Evolutionary conservation across 1,139 yeast genomes (phyloP).

Genomic region (Candida buenavistaensis): DNA sequence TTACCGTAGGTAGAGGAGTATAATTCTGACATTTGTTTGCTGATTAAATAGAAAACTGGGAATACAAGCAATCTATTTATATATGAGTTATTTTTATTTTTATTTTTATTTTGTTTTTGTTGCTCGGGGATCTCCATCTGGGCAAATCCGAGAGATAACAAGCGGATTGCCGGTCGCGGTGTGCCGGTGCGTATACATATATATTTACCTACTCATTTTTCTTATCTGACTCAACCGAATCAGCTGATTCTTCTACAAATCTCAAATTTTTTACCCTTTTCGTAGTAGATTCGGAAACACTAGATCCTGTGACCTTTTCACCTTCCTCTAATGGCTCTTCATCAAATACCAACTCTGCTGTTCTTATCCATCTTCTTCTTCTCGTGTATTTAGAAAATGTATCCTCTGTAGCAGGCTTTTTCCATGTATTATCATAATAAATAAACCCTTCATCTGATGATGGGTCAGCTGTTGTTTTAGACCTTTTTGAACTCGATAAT

Average conservation of each 20-base stretch:
- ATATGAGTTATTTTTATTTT: no score
- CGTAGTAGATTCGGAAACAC: slow-evolving; percentile 11
- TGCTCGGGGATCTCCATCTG: not conserved
- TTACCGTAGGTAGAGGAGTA: slow-evolving; percentile 75
- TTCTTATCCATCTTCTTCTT: slow-evolving; percentile 92
- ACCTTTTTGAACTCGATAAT: slow-evolving; percentile 59
- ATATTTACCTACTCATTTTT: slow-evolving; percentile 9
- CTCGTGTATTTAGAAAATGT: slow-evolving; percentile 89
- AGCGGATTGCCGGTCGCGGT: not conserved
- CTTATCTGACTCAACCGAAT: slow-evolving; percentile 14
- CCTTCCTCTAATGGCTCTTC: slow-evolving; percentile 15
- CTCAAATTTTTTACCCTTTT: slow-evolving; percentile 38
- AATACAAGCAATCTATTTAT: not conserved
- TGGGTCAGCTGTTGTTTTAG: slow-evolving; percentile 77
- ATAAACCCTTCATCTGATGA: slow-evolving; percentile 80
- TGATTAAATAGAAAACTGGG: slow-evolving; percentile 1
- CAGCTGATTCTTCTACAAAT: slow-evolving; percentile 31
- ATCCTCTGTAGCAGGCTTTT: slow-evolving; percentile 84
- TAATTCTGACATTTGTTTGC: slow-evolving; percentile 20
- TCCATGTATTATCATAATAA: slow-evolving; percentile 93
- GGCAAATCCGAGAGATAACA: no score
- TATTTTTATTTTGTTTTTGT: no score
- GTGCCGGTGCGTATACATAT: not conserved
- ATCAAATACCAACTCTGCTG: slow-evolving; percentile 75
- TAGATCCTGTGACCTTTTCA: slow-evolving; percentile 10